Evolutionary conservation across 371 early-diverging fungal genomes (phyloP).

Genomic region (Apophysomyces variabilis): DNA sequence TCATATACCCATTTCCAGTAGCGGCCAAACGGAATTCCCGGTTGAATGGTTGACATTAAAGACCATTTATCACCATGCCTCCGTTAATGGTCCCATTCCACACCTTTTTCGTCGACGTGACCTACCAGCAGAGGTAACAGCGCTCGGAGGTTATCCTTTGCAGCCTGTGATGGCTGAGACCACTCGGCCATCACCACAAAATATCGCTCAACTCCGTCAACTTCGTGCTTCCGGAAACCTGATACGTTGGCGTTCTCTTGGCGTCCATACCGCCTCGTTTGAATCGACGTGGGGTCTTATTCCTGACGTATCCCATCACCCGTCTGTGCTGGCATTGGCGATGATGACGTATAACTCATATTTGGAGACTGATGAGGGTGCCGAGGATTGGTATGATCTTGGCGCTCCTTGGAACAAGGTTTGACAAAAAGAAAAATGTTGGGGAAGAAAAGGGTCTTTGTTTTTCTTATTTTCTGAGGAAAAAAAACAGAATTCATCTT

Average conservation of each 20-base stretch:
- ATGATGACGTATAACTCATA: slow-evolving; percentile 84
- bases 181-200: slow-evolving; percentile 31
- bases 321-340: slow-evolving; percentile 73
- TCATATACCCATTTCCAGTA: not conserved
- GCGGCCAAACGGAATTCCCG: not conserved
- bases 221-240: slow-evolving; percentile 17
- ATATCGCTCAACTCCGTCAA: slow-evolving; percentile 20
- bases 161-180: slow-evolving; percentile 26
- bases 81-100: slow-evolving; percentile 41
- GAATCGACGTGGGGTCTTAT: slow-evolving; percentile 33
- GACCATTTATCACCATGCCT: slow-evolving; percentile 46
- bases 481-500: slow-evolving; percentile 63
- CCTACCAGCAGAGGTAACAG: slow-evolving; percentile 17
- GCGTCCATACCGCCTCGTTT: slow-evolving; percentile 13
- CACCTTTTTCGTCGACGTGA: slow-evolving; percentile 52
- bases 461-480: no score
- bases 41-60: slow-evolving; percentile 23
- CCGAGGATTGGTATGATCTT: slow-evolving; percentile 73
- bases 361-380: slow-evolving; percentile 48
- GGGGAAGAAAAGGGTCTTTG: slow-evolving; percentile 22
- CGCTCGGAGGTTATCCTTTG: slow-evolving; percentile 25
- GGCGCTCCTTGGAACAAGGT: slow-evolving; percentile 71
- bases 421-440: slow-evolving; percentile 14
- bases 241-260: slow-evolving; percentile 5
- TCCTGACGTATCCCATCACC: slow-evolving; percentile 77